Base-by-base conservation (phyloP, 1,284 basidiomycete genomes). In the Apiotrichum gracile region DNA sequence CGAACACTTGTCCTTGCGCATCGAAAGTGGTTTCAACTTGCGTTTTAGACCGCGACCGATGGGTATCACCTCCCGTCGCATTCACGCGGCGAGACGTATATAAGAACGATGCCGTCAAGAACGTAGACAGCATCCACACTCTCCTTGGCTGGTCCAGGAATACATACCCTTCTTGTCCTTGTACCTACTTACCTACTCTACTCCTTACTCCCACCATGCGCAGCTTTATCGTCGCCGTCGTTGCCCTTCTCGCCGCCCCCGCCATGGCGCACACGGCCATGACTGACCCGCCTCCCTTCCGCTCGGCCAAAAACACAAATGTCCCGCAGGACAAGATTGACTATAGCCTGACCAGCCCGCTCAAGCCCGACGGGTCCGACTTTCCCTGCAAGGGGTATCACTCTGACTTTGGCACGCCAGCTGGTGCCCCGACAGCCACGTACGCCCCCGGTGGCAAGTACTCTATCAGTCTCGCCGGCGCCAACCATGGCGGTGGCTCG, bases 351-450 rank as follows among this genome's bases (percentile, higher is more conserved):
- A 76, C 72, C 17, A 52, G 62, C 25, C 76, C 76, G 0, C 59
- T 77, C 27, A 25, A 61, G 16, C 49, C 60, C 12, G 63, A 67
- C 51, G 73, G 74, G 6, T 52, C 64, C 3, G 41, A 55, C 50
- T 78, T 67, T 53, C 75, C 76, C 13, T 78, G 77, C 63, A 77
- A 71, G 65, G 75, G 74, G 40, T 76, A 65, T 64, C 70, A 73
- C 65, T 68, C 66, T 37, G 61, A 53, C 46, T n/a, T n/a, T n/a
- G n/a, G n/a, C n/a, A n/a, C n/a, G n/a, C n/a, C n/a, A n/a, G 56
- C 55, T 25, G 66, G 64, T 41, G 53, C 57, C 22, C 58, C 73
- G 7, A 66, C 67, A 38, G 69, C 63, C 13, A 69, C 68, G 2
- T 68, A 66, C 52, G 43, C 60, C 10, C 70, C 68, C 4, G 69